phyloP scores from a whole-genome alignment of 2,329 filamentous ascomycete genomes.

The Phaeosphaeria sp. region DNA sequence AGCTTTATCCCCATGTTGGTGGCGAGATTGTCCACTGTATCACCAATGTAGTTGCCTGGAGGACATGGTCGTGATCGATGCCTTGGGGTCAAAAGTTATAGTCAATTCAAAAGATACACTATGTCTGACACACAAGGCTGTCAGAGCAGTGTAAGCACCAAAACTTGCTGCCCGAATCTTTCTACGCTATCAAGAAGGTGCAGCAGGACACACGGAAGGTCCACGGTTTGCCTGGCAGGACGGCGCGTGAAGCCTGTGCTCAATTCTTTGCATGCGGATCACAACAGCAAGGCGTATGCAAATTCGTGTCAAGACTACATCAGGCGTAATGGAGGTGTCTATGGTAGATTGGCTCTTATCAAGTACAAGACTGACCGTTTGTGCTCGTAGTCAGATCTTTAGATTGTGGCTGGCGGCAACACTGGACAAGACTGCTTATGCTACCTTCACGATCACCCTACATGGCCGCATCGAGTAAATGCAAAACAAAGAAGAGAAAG shows the following conservation, averaged over 20 bases:
- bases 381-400: background rate
- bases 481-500: background rate
- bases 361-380: background rate
- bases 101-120: background rate
- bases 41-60: background rate
- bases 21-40: background rate
- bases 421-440: background rate
- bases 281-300: background rate
- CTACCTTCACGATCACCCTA: background rate
- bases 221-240: background rate
- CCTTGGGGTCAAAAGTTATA: background rate
- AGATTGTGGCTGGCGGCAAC: background rate
- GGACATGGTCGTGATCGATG: background rate
- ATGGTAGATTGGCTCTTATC: background rate
- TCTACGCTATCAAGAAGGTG: background rate
- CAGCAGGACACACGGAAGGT: background rate
- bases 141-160: background rate
- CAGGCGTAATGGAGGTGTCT: background rate
- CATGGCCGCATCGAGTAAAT: background rate
- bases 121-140: background rate
- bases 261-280: background rate
- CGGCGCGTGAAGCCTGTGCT: background rate
- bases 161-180: background rate
- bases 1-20: background rate
- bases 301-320: background rate